Evolutionary conservation across 306 rosid genomes (phyloP).

Genomic region (Hylodesmum podocarpum): DNA sequence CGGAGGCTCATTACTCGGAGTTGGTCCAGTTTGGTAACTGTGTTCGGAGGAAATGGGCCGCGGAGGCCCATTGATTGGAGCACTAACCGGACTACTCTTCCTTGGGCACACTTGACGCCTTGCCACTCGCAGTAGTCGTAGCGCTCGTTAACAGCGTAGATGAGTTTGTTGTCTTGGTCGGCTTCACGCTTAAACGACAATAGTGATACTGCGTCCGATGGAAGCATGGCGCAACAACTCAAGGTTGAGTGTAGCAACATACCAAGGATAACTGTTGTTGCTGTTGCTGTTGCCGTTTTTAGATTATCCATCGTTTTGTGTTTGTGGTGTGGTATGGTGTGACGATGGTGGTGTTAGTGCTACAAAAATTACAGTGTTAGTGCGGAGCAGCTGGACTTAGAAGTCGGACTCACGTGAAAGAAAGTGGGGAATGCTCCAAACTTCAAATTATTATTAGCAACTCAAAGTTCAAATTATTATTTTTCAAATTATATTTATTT

Average conservation of each 20-base stretch:
- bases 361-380: too few relatives aligned
- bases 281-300: neutral
- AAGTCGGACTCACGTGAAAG: constrained; percentile 45
- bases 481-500: too few relatives aligned
- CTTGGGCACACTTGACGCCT: constrained; percentile 83
- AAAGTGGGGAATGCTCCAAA: constrained; percentile 36
- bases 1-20: constrained; percentile 70
- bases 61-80: constrained; percentile 50
- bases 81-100: constrained; percentile 61
- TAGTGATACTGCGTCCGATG: constrained; percentile 69
- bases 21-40: constrained; percentile 72
- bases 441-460: too few relatives aligned
- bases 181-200: constrained; percentile 69
- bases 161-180: constrained; percentile 74
- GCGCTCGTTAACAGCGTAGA: constrained; percentile 60
- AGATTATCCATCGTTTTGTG: constrained; percentile 25
- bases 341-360: too few relatives aligned
- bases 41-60: constrained; percentile 55
- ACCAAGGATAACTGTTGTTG: too few relatives aligned
- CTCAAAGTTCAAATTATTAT: too few relatives aligned
- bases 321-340: neutral
- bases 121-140: constrained; percentile 86
- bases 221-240: neutral
- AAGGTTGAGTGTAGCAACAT: neutral
- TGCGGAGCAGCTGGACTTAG: constrained; percentile 56